These are phyloP conservation scores for Diaporthe citrichinensis DNA, from an alignment of 2,329 filamentous ascomycete species.

Conservation along the genomic window DNA sequence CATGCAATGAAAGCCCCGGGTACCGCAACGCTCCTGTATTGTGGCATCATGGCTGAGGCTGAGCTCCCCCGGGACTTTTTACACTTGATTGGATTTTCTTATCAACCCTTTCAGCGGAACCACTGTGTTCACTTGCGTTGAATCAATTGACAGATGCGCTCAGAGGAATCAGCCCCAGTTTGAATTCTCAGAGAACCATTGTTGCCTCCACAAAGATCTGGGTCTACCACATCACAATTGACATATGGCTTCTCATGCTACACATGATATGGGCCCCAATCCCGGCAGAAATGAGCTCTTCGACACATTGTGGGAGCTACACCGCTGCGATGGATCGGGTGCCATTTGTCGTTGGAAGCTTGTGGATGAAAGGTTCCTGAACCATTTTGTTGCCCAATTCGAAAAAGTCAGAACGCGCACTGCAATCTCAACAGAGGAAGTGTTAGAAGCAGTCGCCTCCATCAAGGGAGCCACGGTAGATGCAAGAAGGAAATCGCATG, in stretches of 20 bases:
- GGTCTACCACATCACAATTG: not conserved
- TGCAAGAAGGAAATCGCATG: not conserved
- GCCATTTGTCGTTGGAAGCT: constrained; percentile 7
- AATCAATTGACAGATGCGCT: too few relatives aligned
- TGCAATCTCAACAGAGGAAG: not conserved
- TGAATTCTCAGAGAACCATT: too few relatives aligned
- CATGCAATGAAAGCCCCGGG: too few relatives aligned
- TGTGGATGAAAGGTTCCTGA: not conserved
- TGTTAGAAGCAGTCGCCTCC: not conserved
- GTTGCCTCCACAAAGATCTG: too few relatives aligned
- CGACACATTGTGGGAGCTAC: not conserved
- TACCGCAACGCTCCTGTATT: too few relatives aligned
- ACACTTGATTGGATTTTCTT: too few relatives aligned
- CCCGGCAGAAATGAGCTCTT: not conserved
- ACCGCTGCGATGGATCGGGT: not conserved
- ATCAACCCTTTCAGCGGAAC: too few relatives aligned
- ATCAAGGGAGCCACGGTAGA: not conserved
- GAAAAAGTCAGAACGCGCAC: not conserved
- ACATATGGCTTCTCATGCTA: not conserved
- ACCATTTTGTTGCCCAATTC: not conserved
- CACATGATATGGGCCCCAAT: too few relatives aligned
- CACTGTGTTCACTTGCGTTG: too few relatives aligned
- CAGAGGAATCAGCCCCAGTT: too few relatives aligned
- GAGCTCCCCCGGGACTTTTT: too few relatives aligned
- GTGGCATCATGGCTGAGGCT: too few relatives aligned